Conservation (phyloP, 495 filamentous ascomycete species). For the Coniosporium apollinis region DNA sequence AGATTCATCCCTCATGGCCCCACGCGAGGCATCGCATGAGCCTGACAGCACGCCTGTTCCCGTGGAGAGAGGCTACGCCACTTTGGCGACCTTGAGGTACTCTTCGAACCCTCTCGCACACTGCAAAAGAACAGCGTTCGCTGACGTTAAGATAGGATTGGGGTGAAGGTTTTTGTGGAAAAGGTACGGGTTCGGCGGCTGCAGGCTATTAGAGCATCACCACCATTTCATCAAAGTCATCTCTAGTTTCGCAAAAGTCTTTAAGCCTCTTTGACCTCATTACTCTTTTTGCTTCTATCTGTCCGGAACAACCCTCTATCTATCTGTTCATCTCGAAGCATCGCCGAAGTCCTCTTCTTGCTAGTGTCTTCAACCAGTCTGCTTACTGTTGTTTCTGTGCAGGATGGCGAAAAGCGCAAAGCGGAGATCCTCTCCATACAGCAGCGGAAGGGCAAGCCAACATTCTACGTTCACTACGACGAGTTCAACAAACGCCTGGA, state of each 20-base stretch:
- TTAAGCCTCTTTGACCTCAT: neutral
- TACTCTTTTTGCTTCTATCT: neutral
- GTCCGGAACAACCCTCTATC: neutral
- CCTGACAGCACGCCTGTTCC: neutral
- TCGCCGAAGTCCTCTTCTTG: neutral
- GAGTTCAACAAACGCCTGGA: conserved; percentile 99
- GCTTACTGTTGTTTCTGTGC: neutral
- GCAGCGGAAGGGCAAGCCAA: conserved; percentile 63
- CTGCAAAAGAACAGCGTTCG: conserved; percentile 2
- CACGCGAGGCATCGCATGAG: neutral
- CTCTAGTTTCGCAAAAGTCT: neutral
- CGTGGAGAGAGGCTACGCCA: conserved; percentile 6
- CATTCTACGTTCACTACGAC: conserved; percentile 94
- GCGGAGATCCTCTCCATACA: conserved; percentile 86
- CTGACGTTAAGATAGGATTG: conserved; percentile 35
- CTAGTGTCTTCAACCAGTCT: neutral
- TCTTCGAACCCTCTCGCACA: conserved; percentile 33
- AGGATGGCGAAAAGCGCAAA: conserved; percentile 74
- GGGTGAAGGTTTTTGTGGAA: conserved; percentile 55
- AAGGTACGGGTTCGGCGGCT: conserved; percentile 32
- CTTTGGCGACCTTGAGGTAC: conserved; percentile 23
- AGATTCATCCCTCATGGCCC: too few relatives aligned
- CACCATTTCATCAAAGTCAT: neutral
- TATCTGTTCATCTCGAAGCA: neutral
- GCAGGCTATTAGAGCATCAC: conserved; percentile 1